A percentile compares a stretch with the other conserved stretches of the same genome.
Evolutionary conservation across 176 grass and related monocot genomes (phyloP).

Genomic region (Sorghum bicolor): DNA sequence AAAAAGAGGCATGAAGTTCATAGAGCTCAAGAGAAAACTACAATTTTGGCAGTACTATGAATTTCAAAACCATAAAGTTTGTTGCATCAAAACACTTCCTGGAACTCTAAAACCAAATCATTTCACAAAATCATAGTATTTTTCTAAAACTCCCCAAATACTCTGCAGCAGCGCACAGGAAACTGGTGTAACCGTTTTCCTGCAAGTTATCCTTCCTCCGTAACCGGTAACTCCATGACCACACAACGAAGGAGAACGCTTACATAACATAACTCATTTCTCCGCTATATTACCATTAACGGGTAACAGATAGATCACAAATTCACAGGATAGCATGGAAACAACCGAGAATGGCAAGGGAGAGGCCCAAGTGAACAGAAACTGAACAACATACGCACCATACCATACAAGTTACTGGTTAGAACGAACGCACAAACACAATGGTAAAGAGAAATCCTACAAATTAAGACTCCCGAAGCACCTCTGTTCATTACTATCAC

Average conservation of each 20-base stretch:
- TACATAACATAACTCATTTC: background rate
- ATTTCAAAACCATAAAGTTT: background rate
- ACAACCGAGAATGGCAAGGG: background rate
- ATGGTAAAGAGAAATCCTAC: background rate
- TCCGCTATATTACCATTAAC: background rate
- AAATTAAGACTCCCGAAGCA: background rate
- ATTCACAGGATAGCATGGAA: background rate
- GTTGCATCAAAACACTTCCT: background rate
- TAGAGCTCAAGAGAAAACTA: background rate
- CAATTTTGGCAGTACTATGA: background rate
- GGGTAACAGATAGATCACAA: background rate
- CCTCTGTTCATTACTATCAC: background rate
- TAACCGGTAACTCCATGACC: background rate
- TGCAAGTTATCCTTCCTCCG: background rate
- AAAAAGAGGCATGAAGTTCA: background rate
- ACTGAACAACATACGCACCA: background rate
- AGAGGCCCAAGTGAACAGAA: background rate
- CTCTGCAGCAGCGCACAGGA: background rate
- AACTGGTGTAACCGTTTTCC: background rate
- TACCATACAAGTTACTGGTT: background rate
- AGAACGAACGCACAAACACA: background rate
- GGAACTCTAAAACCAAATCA: background rate
- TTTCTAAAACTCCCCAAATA: background rate
- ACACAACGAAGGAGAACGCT: background rate
- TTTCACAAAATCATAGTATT: background rate